Percentiles rank a stretch among this genome's conserved stretches.
Conservation (phyloP, 257 asterid species). For the Gentiana straminea region DNA sequence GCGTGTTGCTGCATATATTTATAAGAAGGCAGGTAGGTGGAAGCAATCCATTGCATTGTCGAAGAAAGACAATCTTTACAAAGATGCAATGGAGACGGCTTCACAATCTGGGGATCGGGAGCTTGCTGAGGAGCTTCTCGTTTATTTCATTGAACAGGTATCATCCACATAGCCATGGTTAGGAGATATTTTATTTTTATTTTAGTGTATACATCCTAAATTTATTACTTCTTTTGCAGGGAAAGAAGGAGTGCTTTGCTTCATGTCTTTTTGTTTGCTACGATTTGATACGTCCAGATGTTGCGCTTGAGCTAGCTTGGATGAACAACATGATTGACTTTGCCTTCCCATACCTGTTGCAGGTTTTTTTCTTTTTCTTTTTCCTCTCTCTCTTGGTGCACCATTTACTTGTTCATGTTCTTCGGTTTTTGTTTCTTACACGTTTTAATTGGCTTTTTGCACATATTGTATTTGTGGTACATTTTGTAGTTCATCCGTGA, state of each 20-base stretch:
- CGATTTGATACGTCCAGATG: slow-evolving; percentile 85
- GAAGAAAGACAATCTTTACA: slow-evolving; percentile 91
- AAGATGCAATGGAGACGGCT: slow-evolving; percentile 99
- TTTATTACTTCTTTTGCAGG: slow-evolving; percentile 37
- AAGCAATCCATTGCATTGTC: slow-evolving; percentile 93
- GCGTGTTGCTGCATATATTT: slow-evolving; percentile 97
- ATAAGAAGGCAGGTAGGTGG: slow-evolving; percentile 99
- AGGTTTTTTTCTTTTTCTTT: slow-evolving; percentile 30
- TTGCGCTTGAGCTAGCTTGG: slow-evolving; percentile 98
- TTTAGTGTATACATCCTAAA: neutral
- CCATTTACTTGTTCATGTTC: no score
- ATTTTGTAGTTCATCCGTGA: slow-evolving; percentile 80
- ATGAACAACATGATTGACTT: slow-evolving; percentile 89
- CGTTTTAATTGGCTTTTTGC: no score
- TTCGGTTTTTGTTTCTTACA: no score
- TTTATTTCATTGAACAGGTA: slow-evolving; percentile 93
- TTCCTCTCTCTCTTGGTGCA: slow-evolving; percentile 9
- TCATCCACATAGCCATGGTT: neutral
- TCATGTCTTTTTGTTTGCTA: slow-evolving; percentile 98
- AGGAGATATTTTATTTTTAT: no score
- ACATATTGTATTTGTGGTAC: slow-evolving; percentile 6
- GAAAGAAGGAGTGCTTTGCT: slow-evolving; percentile 97
- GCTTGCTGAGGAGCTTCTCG: slow-evolving; percentile 99
- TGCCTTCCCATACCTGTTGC: slow-evolving; percentile 91
- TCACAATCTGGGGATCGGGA: slow-evolving; percentile 99